Conservation (phyloP, 192 early-diverging fungal species). For the Backusella luteola region DNA sequence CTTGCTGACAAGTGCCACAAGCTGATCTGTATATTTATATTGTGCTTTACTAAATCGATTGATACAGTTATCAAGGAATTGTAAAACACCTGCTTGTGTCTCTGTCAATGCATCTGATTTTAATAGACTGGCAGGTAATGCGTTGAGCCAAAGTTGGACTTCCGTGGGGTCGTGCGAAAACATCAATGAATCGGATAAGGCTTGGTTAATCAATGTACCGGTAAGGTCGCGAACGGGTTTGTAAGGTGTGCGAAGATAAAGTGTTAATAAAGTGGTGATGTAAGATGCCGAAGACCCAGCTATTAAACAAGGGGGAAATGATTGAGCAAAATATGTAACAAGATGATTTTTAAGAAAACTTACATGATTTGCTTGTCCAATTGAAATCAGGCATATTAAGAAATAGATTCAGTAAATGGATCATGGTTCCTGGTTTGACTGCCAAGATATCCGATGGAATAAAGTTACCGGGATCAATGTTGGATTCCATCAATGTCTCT, state of each 20-base stretch:
- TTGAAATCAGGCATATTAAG: conserved; percentile 60
- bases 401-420: conserved; percentile 64
- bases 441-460: conserved; percentile 60
- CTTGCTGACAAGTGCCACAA: conserved; percentile 42
- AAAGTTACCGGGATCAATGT: conserved; percentile 73
- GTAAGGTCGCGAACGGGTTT: conserved; percentile 44
- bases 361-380: conserved; percentile 64
- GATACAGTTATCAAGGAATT: conserved; percentile 69
- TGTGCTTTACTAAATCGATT: conserved; percentile 53
- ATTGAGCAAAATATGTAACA: background rate
- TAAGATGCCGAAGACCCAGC: conserved; percentile 49
- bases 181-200: conserved; percentile 54
- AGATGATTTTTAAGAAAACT: conserved; percentile 2
- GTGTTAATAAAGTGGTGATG: conserved; percentile 49
- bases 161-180: conserved; percentile 60
- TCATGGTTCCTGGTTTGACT: conserved; percentile 49
- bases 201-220: conserved; percentile 41
- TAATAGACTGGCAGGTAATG: conserved; percentile 40
- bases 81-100: conserved; percentile 42
- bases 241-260: conserved; percentile 50
- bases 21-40: conserved; percentile 62
- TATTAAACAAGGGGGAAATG: conserved; percentile 8
- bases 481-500: conserved; percentile 60
- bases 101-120: conserved; percentile 17
- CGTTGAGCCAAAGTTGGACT: conserved; percentile 54